A percentile compares a stretch with the other conserved stretches of the same genome.
Conservation (phyloP, 441 rosid species). For the Manihot esculenta region DNA sequence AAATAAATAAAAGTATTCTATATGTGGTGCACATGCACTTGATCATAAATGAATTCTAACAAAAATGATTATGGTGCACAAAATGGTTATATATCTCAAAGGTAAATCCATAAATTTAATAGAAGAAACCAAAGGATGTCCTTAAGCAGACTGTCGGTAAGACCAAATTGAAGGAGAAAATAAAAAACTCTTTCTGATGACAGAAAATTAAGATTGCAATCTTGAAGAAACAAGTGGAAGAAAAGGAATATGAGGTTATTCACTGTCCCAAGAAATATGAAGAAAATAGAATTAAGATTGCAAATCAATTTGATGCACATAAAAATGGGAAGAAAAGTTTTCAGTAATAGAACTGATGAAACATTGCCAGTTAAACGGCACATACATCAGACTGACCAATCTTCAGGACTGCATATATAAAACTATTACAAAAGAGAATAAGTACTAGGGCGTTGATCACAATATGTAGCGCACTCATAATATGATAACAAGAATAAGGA, state of each 20-base stretch:
- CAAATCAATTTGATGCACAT: slow-evolving; percentile 10
- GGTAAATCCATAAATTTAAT: neutral
- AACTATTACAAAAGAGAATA: neutral
- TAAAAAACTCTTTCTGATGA: neutral
- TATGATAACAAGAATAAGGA: slow-evolving; percentile 5
- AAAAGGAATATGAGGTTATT: neutral
- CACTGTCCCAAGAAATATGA: neutral
- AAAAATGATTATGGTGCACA: neutral
- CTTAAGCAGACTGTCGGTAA: slow-evolving; percentile 1
- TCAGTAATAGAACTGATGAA: neutral
- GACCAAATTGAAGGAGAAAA: neutral
- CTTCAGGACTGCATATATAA: neutral
- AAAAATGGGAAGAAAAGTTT: neutral
- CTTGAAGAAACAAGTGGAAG: neutral
- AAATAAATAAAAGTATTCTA: too few relatives aligned
- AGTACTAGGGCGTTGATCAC: neutral
- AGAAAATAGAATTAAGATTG: neutral
- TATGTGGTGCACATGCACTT: slow-evolving; percentile 5
- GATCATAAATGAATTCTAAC: neutral
- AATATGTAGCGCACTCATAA: neutral
- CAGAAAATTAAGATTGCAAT: neutral
- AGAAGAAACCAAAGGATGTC: neutral
- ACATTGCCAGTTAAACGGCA: neutral
- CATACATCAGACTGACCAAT: neutral
- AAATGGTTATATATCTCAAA: neutral